A percentile compares a stretch with the other conserved stretches of the same genome.
These are phyloP conservation scores for Solanum acaule DNA, from an alignment of 257 asterid species.

Conservation along the genomic window DNA sequence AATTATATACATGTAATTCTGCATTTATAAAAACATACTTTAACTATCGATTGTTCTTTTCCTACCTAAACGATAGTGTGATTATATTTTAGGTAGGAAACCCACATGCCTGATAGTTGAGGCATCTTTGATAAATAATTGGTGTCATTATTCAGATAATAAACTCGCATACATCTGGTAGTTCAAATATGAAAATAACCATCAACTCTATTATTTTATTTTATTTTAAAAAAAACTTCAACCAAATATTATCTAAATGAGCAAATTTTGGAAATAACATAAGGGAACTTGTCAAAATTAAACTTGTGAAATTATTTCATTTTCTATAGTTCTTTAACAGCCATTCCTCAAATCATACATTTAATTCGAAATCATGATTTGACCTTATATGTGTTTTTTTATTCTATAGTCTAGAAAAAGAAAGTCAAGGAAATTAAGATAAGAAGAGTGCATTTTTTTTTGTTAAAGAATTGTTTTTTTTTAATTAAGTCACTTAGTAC, in stretches of 20 bases:
- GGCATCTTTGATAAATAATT: neutral
- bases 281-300: neutral
- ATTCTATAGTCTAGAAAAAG: neutral
- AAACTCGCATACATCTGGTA: neutral
- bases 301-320: neutral
- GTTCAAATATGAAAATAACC: neutral
- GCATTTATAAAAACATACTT: neutral
- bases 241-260: neutral
- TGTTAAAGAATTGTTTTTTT: neutral
- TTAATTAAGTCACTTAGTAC: neutral
- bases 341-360: neutral
- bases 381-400: neutral
- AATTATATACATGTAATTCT: neutral
- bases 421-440: neutral
- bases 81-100: neutral
- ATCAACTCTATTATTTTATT: neutral
- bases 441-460: neutral
- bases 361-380: neutral
- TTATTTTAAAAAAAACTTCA: neutral
- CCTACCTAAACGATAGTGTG: neutral
- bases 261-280: neutral
- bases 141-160: neutral
- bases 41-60: neutral
- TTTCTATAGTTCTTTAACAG: neutral
- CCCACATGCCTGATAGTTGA: neutral